A percentile compares a stretch with the other conserved stretches of the same genome.
These are phyloP conservation scores for Pythium aristosporum DNA, from an alignment of 352 stramenopile genomes.

Conservation along the genomic window DNA sequence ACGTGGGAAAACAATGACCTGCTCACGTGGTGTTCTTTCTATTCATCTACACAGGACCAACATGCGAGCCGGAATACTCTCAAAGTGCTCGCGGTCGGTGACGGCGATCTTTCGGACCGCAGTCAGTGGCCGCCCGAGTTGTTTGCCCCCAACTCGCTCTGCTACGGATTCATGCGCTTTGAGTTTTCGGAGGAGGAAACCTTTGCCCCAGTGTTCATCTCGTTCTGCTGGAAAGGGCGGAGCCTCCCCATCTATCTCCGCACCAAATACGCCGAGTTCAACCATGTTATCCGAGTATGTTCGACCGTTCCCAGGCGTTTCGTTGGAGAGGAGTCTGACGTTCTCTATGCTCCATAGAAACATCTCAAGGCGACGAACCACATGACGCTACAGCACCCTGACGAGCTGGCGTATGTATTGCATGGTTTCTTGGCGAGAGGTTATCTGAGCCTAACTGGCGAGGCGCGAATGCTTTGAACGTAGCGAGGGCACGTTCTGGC, in stretches of 20 bases:
- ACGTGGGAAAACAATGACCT: neutral
- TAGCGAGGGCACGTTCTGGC: conserved; percentile 64
- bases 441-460: neutral
- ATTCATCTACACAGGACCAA: conserved; percentile 43
- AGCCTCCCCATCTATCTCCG: conserved; percentile 82
- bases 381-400: conserved; percentile 66
- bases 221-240: conserved; percentile 89
- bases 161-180: conserved; percentile 67
- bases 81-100: conserved; percentile 63
- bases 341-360: conserved; percentile 44
- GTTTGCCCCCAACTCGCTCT: conserved; percentile 75
- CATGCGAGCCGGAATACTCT: conserved; percentile 81
- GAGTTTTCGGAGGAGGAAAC: conserved; percentile 64
- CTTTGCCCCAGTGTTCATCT: conserved; percentile 72
- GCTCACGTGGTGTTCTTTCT: neutral
- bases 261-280: conserved; percentile 88
- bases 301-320: neutral
- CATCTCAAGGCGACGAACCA: conserved; percentile 77
- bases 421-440: too few species aligned
- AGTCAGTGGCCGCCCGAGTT: conserved; percentile 74
- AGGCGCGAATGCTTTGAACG: neutral
- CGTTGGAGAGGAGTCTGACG: neutral
- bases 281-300: conserved; percentile 68
- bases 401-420: conserved; percentile 70
- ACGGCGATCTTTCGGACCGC: conserved; percentile 66